Evolutionary conservation across 139 green algal genomes (phyloP).

Genomic region (Auxenochlorella pyrenoidosa): DNA sequence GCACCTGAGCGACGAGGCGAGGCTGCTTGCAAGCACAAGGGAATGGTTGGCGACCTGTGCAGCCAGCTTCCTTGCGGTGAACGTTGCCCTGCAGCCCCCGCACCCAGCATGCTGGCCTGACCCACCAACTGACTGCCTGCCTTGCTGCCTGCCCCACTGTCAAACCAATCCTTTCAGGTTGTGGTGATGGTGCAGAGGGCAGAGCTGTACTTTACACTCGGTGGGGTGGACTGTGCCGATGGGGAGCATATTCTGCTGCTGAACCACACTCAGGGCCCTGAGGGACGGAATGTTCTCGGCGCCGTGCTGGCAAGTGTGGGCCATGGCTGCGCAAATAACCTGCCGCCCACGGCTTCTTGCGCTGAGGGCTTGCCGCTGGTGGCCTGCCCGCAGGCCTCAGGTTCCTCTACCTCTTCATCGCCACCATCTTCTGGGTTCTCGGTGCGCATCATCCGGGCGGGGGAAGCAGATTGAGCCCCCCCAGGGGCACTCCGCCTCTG

Average conservation of each 20-base stretch:
- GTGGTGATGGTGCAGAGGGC: slow-evolving; percentile 13
- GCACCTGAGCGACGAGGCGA: background rate
- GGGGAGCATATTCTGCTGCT: background rate
- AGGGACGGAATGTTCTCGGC: too few relatives aligned
- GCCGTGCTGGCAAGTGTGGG: too few relatives aligned
- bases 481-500: too few relatives aligned
- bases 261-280: too few relatives aligned
- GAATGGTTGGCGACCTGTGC: background rate
- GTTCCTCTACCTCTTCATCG: slow-evolving; percentile 28
- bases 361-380: background rate
- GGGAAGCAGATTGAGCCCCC: too few relatives aligned
- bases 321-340: too few relatives aligned
- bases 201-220: slow-evolving; percentile 12
- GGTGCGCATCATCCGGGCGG: background rate
- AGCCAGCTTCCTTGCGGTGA: background rate
- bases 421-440: slow-evolving; percentile 18
- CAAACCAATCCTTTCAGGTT: background rate
- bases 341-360: background rate
- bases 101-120: background rate
- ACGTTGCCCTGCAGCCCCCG: too few relatives aligned
- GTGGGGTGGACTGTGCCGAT: background rate
- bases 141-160: background rate
- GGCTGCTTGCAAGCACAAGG: too few relatives aligned
- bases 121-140: background rate
- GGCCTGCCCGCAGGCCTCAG: background rate